Conservation (phyloP, 192 early-diverging fungal species). For the Diversispora epigaea region DNA sequence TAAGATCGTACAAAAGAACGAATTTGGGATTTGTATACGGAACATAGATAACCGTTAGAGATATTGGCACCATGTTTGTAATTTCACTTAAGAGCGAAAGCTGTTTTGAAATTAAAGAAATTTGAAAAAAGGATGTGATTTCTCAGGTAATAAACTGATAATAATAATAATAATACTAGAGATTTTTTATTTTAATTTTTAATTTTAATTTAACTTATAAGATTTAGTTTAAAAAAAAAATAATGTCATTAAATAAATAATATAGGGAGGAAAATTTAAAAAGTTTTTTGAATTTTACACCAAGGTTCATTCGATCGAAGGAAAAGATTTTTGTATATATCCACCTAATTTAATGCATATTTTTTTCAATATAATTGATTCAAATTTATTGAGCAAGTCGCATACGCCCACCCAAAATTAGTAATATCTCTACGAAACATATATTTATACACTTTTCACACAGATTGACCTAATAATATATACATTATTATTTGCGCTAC, state of each 20-base stretch:
- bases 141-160: constrained; percentile 47
- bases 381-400: too few species aligned
- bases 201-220: background rate
- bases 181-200: constrained; percentile 4
- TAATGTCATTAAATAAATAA: background rate
- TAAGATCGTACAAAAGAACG: constrained; percentile 64
- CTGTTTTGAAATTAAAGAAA: constrained; percentile 84
- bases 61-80: constrained; percentile 66
- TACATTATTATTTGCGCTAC: too few species aligned
- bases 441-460: too few species aligned
- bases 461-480: too few species aligned
- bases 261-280: constrained; percentile 58
- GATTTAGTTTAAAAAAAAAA: constrained; percentile 1
- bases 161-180: background rate
- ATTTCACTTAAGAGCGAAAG: constrained; percentile 84
- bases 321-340: constrained; percentile 68
- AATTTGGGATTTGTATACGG: constrained; percentile 69
- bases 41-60: constrained; percentile 66
- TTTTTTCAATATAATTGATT: too few species aligned
- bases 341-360: too few species aligned
- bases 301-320: constrained; percentile 78
- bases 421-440: too few species aligned
- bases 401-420: too few species aligned
- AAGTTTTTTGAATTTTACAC: constrained; percentile 64
- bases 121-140: constrained; percentile 72